A percentile compares a stretch with the other conserved stretches of the same genome.
Evolutionary conservation across 306 rosid species (phyloP).

Genomic region (Acacia crassicarpa): DNA sequence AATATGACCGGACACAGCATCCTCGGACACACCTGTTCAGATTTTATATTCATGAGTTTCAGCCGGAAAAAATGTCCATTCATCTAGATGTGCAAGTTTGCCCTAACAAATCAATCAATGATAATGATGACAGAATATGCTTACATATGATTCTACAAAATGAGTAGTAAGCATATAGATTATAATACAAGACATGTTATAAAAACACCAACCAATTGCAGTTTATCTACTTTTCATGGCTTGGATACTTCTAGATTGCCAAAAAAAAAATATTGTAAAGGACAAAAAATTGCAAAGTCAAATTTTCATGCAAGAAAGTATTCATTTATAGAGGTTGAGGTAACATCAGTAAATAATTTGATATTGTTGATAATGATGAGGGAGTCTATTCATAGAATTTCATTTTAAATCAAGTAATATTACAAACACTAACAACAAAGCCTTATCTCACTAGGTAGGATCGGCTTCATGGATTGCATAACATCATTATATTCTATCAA

Average conservation of each 20-base stretch:
- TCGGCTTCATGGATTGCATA: no score
- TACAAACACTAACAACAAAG: not conserved
- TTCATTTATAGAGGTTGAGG: not conserved
- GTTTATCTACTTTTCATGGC: not conserved
- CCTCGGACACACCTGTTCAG: constrained; percentile 93
- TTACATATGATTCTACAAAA: constrained; percentile 2
- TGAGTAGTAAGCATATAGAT: constrained; percentile 17
- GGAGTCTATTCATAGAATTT: constrained; percentile 27
- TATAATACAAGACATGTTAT: not conserved
- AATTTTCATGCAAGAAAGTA: constrained; percentile 14
- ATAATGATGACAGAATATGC: constrained; percentile 3
- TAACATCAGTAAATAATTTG: constrained; percentile 17
- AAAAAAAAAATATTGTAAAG: constrained; percentile 2
- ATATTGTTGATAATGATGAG: constrained; percentile 17
- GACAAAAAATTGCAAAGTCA: constrained; percentile 1
- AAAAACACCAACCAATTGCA: constrained; percentile 11
- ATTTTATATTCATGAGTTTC: constrained; percentile 33
- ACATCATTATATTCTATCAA: no score
- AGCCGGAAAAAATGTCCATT: not conserved
- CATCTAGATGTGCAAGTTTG: constrained; percentile 16
- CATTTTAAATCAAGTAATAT: not conserved
- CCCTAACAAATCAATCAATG: not conserved
- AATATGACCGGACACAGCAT: constrained; percentile 97
- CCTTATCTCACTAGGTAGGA: no score
- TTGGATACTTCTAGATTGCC: constrained; percentile 5